Percentiles rank a stretch among this genome's conserved stretches.
These are phyloP conservation scores for Metarhizium rileyi DNA, from an alignment of 2,329 filamentous ascomycete genomes.

Conservation along the genomic window DNA sequence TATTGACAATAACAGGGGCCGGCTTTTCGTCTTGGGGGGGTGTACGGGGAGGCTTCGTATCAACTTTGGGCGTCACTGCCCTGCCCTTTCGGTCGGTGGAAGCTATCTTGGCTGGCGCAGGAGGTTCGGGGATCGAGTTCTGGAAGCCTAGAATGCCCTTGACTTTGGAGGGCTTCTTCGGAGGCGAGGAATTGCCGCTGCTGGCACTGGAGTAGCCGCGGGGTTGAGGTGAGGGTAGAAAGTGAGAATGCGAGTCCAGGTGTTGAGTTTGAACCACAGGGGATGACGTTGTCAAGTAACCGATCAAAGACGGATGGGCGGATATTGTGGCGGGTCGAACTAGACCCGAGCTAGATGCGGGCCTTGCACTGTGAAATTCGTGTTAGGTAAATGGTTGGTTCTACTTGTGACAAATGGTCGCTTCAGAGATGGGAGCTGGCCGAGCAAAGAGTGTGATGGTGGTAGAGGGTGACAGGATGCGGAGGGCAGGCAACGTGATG, in stretches of 20 bases:
- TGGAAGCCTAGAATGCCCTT: neutral
- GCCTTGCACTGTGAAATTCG: constrained; percentile 2
- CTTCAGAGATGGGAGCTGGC: neutral
- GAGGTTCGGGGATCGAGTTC: constrained; percentile 18
- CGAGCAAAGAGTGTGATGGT: no score
- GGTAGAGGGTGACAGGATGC: no score
- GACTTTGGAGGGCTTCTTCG: neutral
- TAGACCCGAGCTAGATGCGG: constrained; percentile 15
- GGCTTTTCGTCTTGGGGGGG: constrained; percentile 35
- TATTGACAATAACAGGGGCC: constrained; percentile 52
- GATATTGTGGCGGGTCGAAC: constrained; percentile 26
- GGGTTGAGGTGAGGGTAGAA: constrained; percentile 37
- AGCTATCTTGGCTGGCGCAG: constrained; percentile 20
- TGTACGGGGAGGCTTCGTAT: constrained; percentile 32
- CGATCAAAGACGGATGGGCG: constrained; percentile 54
- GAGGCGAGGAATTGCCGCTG: constrained; percentile 42
- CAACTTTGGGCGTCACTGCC: constrained; percentile 18
- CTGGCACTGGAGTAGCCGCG: constrained; percentile 53
- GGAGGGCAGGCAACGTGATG: neutral
- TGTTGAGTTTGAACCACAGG: constrained; percentile 53
- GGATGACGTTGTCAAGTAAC: constrained; percentile 60
- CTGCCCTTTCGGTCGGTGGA: constrained; percentile 18
- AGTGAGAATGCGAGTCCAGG: constrained; percentile 19
- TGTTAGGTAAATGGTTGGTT: neutral
- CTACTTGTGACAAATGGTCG: neutral